Evolutionary conservation across 139 green algal species (phyloP), one percentile per base, ranked within the genome.

Genomic region (Volvox reticuliferus): DNA sequence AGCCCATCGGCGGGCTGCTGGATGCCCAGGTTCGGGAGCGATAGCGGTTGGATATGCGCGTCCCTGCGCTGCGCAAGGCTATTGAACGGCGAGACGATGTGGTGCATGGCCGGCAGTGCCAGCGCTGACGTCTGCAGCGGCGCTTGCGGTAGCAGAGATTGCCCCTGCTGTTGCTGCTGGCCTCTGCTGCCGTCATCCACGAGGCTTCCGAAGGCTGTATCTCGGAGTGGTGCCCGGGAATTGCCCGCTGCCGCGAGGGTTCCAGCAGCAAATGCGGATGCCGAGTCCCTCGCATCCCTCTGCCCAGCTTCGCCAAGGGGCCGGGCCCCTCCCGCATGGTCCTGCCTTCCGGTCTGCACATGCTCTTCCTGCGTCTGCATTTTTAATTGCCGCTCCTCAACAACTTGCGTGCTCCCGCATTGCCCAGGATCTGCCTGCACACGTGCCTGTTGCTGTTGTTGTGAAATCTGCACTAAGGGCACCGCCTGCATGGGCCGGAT

Each of bases 61-160:
- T 65, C 36, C 13, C 6, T 0, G 21, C 36, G 19, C 0, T 84
- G 16, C 30, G 75, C 78, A 22, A 84, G 36, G 21, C 63, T 37
- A 20, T 63, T 65, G 35, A 84, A 84, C 21, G 78, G 78, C 78
- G 78, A 84, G 20, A 84, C 78, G 36, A 84, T 32, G 36, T 63
- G 37, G 16, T 84, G 78, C 0, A 35, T 30, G 76, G 76, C 18
- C 24, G 33, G 76, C 35, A 1, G 37, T 35, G 36, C 36, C 17
- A 44, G 9, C 36, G 78, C 13, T 17, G 78, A 30, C 19, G 78
- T 21, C 36, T 67, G 36, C 13, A 35, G 21, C 17, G 36, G 21
- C 36, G 16, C 12, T 22, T 26, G 17, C 6, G 78, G 78, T 26
- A 6, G 14, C 78, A 68, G 78, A 24, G 35, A 63, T 13, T 35